Conservation (phyloP, 805 yeast species). For the Priceomyces melissophilus region DNA sequence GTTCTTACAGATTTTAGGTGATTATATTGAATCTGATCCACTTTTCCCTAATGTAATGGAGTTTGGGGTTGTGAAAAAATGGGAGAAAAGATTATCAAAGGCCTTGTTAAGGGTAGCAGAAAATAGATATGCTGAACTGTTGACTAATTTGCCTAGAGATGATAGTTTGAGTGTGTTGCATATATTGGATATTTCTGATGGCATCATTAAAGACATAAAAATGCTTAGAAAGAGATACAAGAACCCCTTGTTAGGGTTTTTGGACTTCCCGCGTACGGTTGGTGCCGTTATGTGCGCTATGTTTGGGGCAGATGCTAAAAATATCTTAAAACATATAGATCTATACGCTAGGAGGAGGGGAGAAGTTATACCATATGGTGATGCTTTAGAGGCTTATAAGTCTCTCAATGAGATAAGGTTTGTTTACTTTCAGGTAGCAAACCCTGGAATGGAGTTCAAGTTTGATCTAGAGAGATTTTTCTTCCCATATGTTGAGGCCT, state of each 20-base stretch:
- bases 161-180: constrained; percentile 51
- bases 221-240: constrained; percentile 57
- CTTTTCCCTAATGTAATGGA: constrained; percentile 33
- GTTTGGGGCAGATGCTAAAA: constrained; percentile 51
- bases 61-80: constrained; percentile 39
- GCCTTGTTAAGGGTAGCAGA: constrained; percentile 35
- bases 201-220: constrained; percentile 47
- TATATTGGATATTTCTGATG: constrained; percentile 54
- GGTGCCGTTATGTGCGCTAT: constrained; percentile 49
- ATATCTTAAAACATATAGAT: constrained; percentile 49
- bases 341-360: constrained; percentile 32
- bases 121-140: constrained; percentile 34
- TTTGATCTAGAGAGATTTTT: constrained; percentile 58
- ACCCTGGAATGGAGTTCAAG: constrained; percentile 38
- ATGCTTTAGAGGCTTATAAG: constrained; percentile 55
- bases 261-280: constrained; percentile 49
- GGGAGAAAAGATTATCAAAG: constrained; percentile 41
- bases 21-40: constrained; percentile 47
- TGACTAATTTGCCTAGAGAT: constrained; percentile 55
- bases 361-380: constrained; percentile 45
- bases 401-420: constrained; percentile 51
- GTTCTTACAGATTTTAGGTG: constrained; percentile 45
- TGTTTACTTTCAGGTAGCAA: constrained; percentile 47
- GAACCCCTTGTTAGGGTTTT: constrained; percentile 55
- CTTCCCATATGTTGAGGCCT: constrained; percentile 32